Percentiles rank a stretch among this genome's conserved stretches.
Conservation (phyloP, 2,329 filamentous ascomycete genomes). For the Clarireedia homoeocarpa region DNA sequence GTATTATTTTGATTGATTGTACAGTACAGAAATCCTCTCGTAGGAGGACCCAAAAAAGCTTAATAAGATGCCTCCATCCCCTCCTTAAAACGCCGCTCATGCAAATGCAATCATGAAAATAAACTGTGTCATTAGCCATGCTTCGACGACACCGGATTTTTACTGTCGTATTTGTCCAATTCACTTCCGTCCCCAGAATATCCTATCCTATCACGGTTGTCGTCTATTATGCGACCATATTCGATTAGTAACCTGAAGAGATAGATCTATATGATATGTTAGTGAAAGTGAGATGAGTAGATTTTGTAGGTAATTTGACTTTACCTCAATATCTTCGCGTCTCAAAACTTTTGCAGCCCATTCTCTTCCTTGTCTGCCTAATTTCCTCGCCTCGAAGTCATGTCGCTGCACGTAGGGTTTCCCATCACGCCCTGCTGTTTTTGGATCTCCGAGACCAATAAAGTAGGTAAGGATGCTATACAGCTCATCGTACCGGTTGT, state of each 20-base stretch:
- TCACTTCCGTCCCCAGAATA: conserved; percentile 29
- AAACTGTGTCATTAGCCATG: too few relatives aligned
- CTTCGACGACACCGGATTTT: conserved; percentile 11
- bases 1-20: too few relatives aligned
- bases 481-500: conserved; percentile 63
- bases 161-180: conserved; percentile 25
- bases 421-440: conserved; percentile 41
- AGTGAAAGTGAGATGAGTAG: background rate
- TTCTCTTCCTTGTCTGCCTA: conserved; percentile 57
- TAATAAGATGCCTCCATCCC: too few relatives aligned
- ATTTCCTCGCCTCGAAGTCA: conserved; percentile 51
- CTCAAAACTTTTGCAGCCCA: conserved; percentile 67
- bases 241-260: conserved; percentile 60
- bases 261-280: conserved; percentile 36
- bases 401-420: conserved; percentile 33
- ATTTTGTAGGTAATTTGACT: conserved; percentile 32
- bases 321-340: conserved; percentile 64
- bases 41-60: too few relatives aligned
- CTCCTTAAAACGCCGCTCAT: too few relatives aligned
- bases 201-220: conserved; percentile 30
- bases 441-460: conserved; percentile 46
- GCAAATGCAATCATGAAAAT: too few relatives aligned
- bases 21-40: too few relatives aligned
- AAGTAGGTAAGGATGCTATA: conserved; percentile 72
- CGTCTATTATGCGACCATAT: conserved; percentile 40